These are phyloP conservation scores for Tylopilus felleus DNA, from an alignment of 768 basidiomycete species.

Conservation along the genomic window DNA sequence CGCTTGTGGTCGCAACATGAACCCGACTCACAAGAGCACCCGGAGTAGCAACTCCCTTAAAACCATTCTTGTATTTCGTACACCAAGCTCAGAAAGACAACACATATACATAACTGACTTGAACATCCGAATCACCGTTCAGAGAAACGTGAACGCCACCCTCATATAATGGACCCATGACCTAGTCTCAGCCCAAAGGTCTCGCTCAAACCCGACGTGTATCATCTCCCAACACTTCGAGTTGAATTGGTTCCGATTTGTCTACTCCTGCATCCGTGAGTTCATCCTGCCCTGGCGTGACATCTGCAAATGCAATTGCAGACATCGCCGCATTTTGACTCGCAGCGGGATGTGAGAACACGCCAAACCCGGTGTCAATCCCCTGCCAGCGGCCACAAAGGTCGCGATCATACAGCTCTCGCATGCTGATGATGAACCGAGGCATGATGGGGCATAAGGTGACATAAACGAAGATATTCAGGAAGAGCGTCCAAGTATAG, in stretches of 20 bases:
- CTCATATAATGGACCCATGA: neutral
- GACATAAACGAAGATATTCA: neutral
- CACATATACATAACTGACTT: neutral
- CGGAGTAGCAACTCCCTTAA: too few species aligned
- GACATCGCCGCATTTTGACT: neutral
- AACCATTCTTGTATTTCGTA: too few species aligned
- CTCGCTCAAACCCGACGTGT: neutral
- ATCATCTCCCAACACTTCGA: neutral
- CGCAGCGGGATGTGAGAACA: neutral
- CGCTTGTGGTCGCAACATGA: neutral
- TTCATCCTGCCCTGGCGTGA: neutral
- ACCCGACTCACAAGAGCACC: neutral
- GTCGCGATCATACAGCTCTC: neutral
- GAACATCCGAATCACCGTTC: neutral
- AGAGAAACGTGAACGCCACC: neutral
- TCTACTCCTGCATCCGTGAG: neutral
- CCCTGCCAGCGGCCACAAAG: neutral
- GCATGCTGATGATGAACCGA: conserved; percentile 10
- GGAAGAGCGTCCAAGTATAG: neutral
- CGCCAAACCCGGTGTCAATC: conserved; percentile 1
- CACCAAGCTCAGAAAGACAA: too few species aligned
- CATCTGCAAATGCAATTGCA: neutral
- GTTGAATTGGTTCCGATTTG: neutral
- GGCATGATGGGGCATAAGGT: neutral
- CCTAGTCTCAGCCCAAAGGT: neutral